These are phyloP conservation scores for Russula lepida DNA, from an alignment of 768 basidiomycete species.

Conservation along the genomic window DNA sequence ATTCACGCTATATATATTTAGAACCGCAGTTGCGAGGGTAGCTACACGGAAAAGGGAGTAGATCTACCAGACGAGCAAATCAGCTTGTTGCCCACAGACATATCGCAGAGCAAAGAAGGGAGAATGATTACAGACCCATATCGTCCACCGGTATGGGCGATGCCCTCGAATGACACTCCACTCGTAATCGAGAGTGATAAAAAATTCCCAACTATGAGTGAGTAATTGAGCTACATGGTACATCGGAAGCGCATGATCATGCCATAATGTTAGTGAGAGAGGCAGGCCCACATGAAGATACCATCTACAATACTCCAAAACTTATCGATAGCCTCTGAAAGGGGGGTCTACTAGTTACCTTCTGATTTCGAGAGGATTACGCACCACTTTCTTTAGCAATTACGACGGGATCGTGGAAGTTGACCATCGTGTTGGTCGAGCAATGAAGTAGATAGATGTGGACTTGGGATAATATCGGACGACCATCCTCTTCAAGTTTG, in stretches of 20 bases:
- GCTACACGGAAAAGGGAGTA: not conserved
- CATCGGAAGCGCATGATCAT: too few species aligned
- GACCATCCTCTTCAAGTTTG: too few species aligned
- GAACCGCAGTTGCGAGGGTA: not conserved
- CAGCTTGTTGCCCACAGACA: not conserved
- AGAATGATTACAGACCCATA: slow-evolving; percentile 3
- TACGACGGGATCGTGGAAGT: not conserved
- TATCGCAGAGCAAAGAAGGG: not conserved
- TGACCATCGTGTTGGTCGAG: not conserved
- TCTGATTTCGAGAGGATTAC: not conserved
- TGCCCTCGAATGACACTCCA: not conserved
- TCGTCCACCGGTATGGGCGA: slow-evolving; percentile 3
- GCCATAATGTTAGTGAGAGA: too few species aligned
- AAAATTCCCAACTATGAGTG: not conserved
- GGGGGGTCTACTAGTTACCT: not conserved
- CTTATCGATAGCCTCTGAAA: not conserved
- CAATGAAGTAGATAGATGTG: not conserved
- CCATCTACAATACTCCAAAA: not conserved
- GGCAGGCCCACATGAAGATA: not conserved
- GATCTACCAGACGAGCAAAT: not conserved
- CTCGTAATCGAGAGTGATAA: not conserved
- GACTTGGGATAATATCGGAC: not conserved
- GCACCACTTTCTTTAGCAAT: not conserved
- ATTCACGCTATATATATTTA: not conserved
- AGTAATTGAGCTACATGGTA: not conserved